Conservation (phyloP, 2,329 filamentous ascomycete species). For the Aspergillus transmontanensis region DNA sequence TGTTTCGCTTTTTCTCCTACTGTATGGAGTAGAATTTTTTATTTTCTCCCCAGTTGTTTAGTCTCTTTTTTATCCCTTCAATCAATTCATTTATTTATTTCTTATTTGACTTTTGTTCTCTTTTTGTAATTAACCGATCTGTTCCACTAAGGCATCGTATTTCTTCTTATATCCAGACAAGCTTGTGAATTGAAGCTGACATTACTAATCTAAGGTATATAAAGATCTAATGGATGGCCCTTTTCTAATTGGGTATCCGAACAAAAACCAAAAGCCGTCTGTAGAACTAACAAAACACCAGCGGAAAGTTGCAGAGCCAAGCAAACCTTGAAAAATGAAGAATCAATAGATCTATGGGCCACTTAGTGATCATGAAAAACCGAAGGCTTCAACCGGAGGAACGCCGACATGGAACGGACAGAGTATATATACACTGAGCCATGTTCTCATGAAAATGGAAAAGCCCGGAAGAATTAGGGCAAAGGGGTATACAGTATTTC, state of each 20-base stretch:
- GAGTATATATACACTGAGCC: neutral
- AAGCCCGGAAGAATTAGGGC: neutral
- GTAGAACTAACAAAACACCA: constrained; percentile 5
- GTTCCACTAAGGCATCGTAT: neutral
- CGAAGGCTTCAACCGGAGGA: neutral
- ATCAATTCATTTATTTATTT: too few species aligned
- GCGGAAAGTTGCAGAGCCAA: neutral
- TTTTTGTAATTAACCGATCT: neutral
- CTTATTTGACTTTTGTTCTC: too few species aligned
- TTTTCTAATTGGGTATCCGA: constrained; percentile 16
- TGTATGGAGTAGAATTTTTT: too few species aligned
- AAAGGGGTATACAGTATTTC: neutral
- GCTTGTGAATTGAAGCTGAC: neutral
- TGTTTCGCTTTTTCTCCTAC: neutral
- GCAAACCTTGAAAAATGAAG: constrained; percentile 2
- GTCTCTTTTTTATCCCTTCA: too few species aligned
- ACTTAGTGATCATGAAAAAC: neutral
- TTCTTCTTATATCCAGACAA: neutral
- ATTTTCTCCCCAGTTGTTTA: too few species aligned
- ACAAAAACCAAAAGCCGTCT: neutral
- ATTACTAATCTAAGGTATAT: constrained; percentile 22
- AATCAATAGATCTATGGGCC: neutral
- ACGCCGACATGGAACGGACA: constrained; percentile 2
- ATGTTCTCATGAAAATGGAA: constrained; percentile 3
- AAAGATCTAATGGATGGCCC: constrained; percentile 10